Percentiles rank a stretch among this genome's conserved stretches.
phyloP scores from a whole-genome alignment of 106 monocot species.

The Amphibolis antarctica region DNA sequence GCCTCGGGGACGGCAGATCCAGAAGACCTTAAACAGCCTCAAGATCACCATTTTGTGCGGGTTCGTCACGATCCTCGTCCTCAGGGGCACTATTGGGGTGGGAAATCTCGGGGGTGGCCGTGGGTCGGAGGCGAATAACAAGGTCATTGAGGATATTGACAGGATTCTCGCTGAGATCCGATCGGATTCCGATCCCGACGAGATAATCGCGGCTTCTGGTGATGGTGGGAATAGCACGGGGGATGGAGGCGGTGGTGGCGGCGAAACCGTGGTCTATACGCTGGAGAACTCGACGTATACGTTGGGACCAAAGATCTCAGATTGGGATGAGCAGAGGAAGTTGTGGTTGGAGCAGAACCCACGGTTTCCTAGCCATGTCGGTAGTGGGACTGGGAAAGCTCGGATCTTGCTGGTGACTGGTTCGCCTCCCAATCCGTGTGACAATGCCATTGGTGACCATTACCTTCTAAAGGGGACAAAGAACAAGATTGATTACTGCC shows the following conservation, averaged over 20 bases:
- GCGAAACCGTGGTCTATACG: neutral
- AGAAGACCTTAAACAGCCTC: constrained; percentile 68
- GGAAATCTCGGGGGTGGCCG: constrained; percentile 31
- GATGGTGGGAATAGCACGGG: constrained; percentile 1
- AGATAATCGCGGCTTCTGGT: constrained; percentile 1
- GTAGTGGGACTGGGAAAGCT: constrained; percentile 8
- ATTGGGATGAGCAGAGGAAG: constrained; percentile 50
- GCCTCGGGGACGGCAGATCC: constrained; percentile 38
- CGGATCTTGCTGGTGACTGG: constrained; percentile 57
- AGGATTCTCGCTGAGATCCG: constrained; percentile 75
- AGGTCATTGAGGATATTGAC: constrained; percentile 69
- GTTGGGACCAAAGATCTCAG: constrained; percentile 59
- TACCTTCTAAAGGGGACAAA: constrained; percentile 52
- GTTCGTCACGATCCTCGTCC: constrained; percentile 77
- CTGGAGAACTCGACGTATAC: constrained; percentile 26
- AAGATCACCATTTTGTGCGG: constrained; percentile 81
- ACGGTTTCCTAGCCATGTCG: constrained; percentile 25
- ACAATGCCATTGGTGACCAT: constrained; percentile 60
- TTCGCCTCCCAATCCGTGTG: constrained; percentile 56
- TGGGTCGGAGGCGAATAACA: constrained; percentile 14
- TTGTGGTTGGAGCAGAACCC: constrained; percentile 41
- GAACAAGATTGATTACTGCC: constrained; percentile 73
- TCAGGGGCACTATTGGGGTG: constrained; percentile 70
- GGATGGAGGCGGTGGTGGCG: neutral
- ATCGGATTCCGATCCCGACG: constrained; percentile 60